Evolutionary conservation across 352 stramenopile species (phyloP), one percentile per base, ranked within the genome.

Genomic region (Phytophthora sansomeana): DNA sequence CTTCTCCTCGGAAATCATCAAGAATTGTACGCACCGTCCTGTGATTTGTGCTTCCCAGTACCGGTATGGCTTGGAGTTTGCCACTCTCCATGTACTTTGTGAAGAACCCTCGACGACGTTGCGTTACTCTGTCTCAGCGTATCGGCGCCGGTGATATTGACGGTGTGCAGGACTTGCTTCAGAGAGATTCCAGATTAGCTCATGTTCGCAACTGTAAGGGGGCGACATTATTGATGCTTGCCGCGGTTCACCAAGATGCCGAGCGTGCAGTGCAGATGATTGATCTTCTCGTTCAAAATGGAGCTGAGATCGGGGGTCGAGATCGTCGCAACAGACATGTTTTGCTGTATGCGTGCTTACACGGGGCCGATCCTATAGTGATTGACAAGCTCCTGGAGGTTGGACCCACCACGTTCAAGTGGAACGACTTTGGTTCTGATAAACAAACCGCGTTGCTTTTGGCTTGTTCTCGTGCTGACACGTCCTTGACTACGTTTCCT

Each of bases 201-300:
- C 29, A 67, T n/a, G 52, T 47, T 26, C 66, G 55, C 43, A 64
- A 62, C 28, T 8, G 38, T 10, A 43, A 47, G 6, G 10, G n/a
- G 6, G 32, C 19, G 13, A 70, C 66, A 9, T 35, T 44, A 16
- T n/a, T 74, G 33, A 69, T 74, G 66, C 8, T 63, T 6, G 66
- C 60, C 7, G 41, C 42, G 1, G 52, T 56, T 14, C 57, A 63
- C 7, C 7, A 47, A 4, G 29, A 69, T 14, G 33, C 48, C 4
- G 6, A 19, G 10, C 41, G 9, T 14, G 53, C 59, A 10, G 6
- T 53, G 17, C 29, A 46, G 24, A 58, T 70, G 59, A 26, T 69
- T 4, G 49, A 63, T 16, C 6, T 53, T 13, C 36, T 54, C 35
- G 24, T 74, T 21, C n/a, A 41, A 3, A 30, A 36, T 35, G 54